phyloP scores from a whole-genome alignment of 305 asterid species.

The Solanum chacoense region DNA sequence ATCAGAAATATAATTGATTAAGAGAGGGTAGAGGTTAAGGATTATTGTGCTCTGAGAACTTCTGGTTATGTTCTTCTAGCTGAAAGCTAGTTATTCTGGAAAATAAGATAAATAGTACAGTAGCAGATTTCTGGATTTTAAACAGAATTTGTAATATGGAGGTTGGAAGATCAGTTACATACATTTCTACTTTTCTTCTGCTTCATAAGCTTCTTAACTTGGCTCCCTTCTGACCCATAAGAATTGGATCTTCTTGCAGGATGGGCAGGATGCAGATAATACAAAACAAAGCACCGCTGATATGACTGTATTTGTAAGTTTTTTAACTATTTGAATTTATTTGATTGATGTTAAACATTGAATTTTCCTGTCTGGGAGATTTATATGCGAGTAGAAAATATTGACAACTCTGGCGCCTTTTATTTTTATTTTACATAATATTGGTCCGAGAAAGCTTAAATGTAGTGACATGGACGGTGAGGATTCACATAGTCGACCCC shows the following conservation, averaged over 20 bases:
- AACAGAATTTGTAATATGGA: background rate
- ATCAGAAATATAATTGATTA: background rate
- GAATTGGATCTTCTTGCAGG: constrained; percentile 35
- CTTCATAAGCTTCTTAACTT: background rate
- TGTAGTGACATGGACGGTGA: background rate
- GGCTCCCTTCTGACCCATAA: background rate
- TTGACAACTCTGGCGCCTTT: background rate
- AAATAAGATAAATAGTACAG: background rate
- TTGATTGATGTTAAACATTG: background rate
- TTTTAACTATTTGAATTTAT: background rate
- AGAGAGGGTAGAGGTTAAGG: background rate
- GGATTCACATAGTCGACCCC: background rate
- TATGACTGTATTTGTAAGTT: constrained; percentile 79
- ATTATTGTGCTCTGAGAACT: background rate
- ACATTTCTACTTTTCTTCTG: background rate
- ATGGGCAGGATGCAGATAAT: constrained; percentile 67
- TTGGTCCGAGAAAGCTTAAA: background rate
- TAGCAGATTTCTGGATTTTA: background rate
- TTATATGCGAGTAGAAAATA: background rate
- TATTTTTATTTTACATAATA: background rate
- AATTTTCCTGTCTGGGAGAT: background rate
- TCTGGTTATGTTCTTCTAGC: background rate
- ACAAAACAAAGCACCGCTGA: constrained; percentile 75
- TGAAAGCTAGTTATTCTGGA: background rate
- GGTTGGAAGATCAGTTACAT: background rate